phyloP scores from a whole-genome alignment of 1,284 basidiomycete genomes.

The Ustilago loliicola region DNA sequence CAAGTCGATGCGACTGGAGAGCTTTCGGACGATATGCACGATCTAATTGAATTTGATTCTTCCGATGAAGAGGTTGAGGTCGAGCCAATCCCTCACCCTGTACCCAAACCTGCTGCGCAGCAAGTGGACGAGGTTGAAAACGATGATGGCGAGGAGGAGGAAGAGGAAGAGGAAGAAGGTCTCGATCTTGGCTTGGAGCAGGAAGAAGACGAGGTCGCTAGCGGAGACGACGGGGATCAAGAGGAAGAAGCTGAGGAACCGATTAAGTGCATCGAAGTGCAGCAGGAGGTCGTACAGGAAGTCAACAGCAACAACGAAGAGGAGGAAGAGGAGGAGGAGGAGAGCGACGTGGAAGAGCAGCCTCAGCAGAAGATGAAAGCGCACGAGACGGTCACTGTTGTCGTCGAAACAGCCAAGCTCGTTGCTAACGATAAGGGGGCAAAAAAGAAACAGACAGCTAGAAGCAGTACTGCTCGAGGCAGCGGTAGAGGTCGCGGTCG shows the following conservation, averaged over 20 bases:
- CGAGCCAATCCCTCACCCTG: neutral
- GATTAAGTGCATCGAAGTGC: neutral
- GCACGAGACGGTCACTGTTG: neutral
- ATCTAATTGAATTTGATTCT: constrained; percentile 18
- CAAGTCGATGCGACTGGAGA: neutral
- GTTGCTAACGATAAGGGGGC: neutral
- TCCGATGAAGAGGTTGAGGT: constrained; percentile 23
- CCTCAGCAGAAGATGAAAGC: neutral
- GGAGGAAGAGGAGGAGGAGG: neutral
- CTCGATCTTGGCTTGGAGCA: constrained; percentile 5
- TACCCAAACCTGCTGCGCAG: neutral
- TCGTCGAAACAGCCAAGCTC: neutral
- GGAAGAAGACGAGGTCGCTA: neutral
- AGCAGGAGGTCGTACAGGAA: neutral
- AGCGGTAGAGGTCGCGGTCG: constrained; percentile 12
- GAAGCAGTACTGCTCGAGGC: constrained; percentile 11
- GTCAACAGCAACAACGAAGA: neutral
- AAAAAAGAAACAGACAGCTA: neutral
- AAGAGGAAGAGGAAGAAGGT: neutral
- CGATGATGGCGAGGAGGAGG: neutral
- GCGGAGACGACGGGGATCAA: constrained; percentile 1
- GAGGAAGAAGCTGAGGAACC: neutral
- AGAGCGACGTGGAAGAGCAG: neutral
- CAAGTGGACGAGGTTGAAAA: neutral
- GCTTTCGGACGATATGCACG: constrained; percentile 17